Evolutionary conservation across 2,329 filamentous ascomycete genomes (phyloP), one percentile per base, ranked within the genome.

Genomic region (Lachnellula cervina): DNA sequence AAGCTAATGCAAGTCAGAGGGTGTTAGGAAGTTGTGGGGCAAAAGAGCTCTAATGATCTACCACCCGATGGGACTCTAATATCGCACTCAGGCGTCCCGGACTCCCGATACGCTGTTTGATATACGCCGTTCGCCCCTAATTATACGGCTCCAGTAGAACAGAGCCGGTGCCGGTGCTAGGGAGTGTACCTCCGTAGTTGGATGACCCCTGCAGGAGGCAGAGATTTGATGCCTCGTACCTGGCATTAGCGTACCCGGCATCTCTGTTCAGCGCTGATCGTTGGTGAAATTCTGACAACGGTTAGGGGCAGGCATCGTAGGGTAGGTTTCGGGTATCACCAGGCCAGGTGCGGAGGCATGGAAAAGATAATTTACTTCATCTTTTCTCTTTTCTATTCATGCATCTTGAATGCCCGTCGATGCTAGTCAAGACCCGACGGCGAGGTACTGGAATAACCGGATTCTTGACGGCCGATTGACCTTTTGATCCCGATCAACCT

Each of bases 211-310:
- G 35, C 17, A 40, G 38, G 47, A 25, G 53, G 51, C 48, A 58
- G 48, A 46, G 49, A 52, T 55, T 49, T 49, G 49, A 43, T 54
- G 49, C 49, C 56, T 59, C 55, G 60, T 62, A 62, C 60, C 60
- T 62, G 60, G 40, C 59, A 60, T 59, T 62, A 62, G 56, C 56
- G 56, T 21, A 6, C 32, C 48, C 51, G 52, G 52, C 42, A 46
- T 16, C 35, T 48, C 40, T 37, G 23, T 51, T 54, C 43, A 25
- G 35, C 34, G 51, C 17, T 34, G 56, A 58, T 58, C 56, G 28
- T 52, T 5, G 23, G 42, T 57, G 53, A 58, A 32, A 23, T 48
- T 52, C 40, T 61, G 55, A 61, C 54, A 59, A 51, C 57, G 59
- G 55, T 53, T 52, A 47, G 38, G 43, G 34, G 51, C 58, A 58